phyloP scores from a whole-genome alignment of 257 asterid species.

The Cinchona pubescens region DNA sequence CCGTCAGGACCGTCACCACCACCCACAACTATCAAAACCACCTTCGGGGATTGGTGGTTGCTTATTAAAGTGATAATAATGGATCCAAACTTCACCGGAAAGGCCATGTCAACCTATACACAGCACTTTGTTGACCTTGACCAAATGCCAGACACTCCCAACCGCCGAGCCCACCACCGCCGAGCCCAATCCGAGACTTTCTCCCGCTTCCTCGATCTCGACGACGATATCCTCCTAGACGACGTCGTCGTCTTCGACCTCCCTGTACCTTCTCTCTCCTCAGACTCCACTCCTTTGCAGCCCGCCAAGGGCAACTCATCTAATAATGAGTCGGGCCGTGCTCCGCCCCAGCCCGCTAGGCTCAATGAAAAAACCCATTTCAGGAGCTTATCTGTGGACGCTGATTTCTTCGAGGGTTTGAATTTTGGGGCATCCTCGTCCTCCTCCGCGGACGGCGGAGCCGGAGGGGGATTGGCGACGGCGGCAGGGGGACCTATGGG shows the following conservation, averaged over 20 bases:
- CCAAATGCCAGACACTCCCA: constrained; percentile 75
- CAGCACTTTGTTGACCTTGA: constrained; percentile 55
- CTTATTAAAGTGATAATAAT: constrained; percentile 37
- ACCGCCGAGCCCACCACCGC: constrained; percentile 68
- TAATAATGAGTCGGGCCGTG: not conserved
- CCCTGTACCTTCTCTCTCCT: constrained; percentile 34
- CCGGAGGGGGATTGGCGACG: constrained; percentile 21
- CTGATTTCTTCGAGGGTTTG: constrained; percentile 79
- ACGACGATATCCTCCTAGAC: constrained; percentile 62
- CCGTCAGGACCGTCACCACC: too few species aligned
- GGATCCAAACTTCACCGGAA: constrained; percentile 60
- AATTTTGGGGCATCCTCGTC: constrained; percentile 40
- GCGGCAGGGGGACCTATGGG: constrained; percentile 24
- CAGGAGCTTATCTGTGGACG: constrained; percentile 81
- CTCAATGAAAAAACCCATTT: constrained; percentile 43
- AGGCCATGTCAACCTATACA: constrained; percentile 41
- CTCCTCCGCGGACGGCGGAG: constrained; percentile 30
- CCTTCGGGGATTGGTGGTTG: not conserved
- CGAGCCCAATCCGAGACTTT: constrained; percentile 86
- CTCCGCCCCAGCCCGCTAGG: constrained; percentile 27
- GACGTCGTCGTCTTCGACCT: constrained; percentile 59
- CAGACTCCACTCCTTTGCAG: constrained; percentile 14
- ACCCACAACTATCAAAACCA: not conserved
- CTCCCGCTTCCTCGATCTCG: constrained; percentile 72
- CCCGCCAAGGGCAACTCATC: not conserved